Conservation (phyloP, 306 rosid genomes). For the Dalbergia cultrata region DNA sequence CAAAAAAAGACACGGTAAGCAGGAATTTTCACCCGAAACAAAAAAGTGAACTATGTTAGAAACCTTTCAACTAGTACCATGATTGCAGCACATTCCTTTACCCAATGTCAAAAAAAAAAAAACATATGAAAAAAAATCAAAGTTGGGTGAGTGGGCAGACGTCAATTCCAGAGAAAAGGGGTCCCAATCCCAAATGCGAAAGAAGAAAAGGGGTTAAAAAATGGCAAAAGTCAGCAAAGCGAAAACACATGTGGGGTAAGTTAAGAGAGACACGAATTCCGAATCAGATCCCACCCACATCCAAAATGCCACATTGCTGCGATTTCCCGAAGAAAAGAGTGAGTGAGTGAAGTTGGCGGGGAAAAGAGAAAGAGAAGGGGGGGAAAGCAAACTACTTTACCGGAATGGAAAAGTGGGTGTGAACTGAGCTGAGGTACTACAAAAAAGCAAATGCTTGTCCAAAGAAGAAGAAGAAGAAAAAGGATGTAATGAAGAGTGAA, state of each 20-base stretch:
- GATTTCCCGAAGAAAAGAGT: not conserved
- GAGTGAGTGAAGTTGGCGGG: slow-evolving; percentile 28
- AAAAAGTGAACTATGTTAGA: slow-evolving; percentile 24
- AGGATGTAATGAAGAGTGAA: not conserved
- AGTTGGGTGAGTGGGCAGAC: slow-evolving; percentile 46
- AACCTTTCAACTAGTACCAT: slow-evolving; percentile 39
- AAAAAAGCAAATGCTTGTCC: slow-evolving; percentile 43
- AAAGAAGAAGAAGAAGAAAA: slow-evolving; percentile 27
- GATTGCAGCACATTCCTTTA: slow-evolving; percentile 49
- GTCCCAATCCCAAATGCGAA: slow-evolving; percentile 24
- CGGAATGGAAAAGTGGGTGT: slow-evolving; percentile 44
- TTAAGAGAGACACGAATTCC: slow-evolving; percentile 37
- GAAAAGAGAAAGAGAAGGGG: slow-evolving; percentile 13
- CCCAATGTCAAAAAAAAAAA: slow-evolving; percentile 44
- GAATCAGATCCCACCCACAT: slow-evolving; percentile 51
- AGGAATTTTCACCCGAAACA: slow-evolving; percentile 16
- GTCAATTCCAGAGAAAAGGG: slow-evolving; percentile 45
- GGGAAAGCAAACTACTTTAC: slow-evolving; percentile 52
- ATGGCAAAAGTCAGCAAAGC: slow-evolving; percentile 43
- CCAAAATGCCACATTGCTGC: slow-evolving; percentile 40
- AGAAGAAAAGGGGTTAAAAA: slow-evolving; percentile 4
- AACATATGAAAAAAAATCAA: slow-evolving; percentile 1
- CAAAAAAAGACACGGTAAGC: slow-evolving; percentile 39
- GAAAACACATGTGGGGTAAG: slow-evolving; percentile 44
- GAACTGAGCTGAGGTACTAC: slow-evolving; percentile 10